phyloP scores from a whole-genome alignment of 257 asterid genomes.

The Handroanthus guayacan region DNA sequence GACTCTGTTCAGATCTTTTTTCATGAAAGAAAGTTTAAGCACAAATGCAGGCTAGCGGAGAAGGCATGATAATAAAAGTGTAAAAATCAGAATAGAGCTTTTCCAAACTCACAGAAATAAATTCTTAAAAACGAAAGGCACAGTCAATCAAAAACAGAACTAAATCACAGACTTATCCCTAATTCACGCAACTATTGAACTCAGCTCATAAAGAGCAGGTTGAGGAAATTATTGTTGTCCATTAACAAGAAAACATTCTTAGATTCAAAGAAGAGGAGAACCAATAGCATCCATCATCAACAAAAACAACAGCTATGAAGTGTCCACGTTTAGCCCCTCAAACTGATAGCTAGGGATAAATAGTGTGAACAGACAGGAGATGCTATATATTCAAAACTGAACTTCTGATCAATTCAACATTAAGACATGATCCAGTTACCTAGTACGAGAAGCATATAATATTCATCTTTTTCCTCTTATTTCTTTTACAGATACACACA shows the following conservation, averaged over 20 bases:
- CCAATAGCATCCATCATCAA: slow-evolving; percentile 6
- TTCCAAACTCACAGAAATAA: neutral
- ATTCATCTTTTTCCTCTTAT: too few relatives aligned
- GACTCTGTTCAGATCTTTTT: neutral
- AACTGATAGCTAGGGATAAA: neutral
- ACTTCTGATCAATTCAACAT: slow-evolving; percentile 1
- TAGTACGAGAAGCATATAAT: neutral
- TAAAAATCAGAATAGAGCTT: neutral
- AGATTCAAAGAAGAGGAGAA: slow-evolving; percentile 1
- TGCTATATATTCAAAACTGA: neutral
- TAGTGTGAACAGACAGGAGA: neutral
- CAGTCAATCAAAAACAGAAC: neutral
- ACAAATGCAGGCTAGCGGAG: neutral
- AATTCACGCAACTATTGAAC: neutral
- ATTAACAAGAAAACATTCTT: neutral
- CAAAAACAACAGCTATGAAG: neutral
- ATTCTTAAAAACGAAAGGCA: neutral
- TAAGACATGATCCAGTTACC: neutral
- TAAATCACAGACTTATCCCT: neutral
- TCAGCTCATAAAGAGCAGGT: neutral
- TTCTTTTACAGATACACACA: neutral
- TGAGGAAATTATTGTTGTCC: neutral
- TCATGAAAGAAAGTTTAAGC: slow-evolving; percentile 8
- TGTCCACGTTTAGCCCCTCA: neutral
- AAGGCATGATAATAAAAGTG: slow-evolving; percentile 4